These are phyloP conservation scores for Sarcomyxa edulis DNA, from an alignment of 768 basidiomycete genomes.

Conservation along the genomic window DNA sequence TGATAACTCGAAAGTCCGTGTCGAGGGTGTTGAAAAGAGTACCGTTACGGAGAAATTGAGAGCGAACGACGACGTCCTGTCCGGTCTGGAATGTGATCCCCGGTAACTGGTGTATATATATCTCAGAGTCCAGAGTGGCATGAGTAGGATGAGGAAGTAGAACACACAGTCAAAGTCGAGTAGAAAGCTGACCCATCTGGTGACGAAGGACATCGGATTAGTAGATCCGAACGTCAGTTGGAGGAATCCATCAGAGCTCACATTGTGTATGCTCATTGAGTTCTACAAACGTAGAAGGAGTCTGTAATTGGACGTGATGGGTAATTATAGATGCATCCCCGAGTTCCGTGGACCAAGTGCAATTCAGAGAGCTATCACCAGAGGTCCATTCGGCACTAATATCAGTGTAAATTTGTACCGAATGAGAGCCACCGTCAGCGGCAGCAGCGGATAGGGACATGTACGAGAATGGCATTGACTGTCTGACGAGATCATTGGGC, in stretches of 20 bases:
- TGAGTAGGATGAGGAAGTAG: neutral
- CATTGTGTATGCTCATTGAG: constrained; percentile 57
- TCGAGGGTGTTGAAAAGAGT: constrained; percentile 47
- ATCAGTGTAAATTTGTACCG: constrained; percentile 51
- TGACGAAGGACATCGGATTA: constrained; percentile 4
- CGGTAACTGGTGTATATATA: constrained; percentile 24
- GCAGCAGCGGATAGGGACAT: constrained; percentile 44
- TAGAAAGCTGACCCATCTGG: constrained; percentile 64
- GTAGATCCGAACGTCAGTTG: neutral
- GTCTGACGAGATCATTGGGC: constrained; percentile 56
- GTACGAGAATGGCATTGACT: constrained; percentile 59
- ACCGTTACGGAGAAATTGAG: constrained; percentile 56
- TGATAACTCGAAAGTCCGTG: constrained; percentile 51
- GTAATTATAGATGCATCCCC: constrained; percentile 41
- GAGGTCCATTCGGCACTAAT: constrained; percentile 42
- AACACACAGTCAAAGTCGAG: constrained; percentile 43
- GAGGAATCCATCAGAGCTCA: constrained; percentile 22
- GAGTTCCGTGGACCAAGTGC: constrained; percentile 52
- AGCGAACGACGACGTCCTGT: constrained; percentile 46
- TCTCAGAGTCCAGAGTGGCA: neutral
- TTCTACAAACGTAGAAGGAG: constrained; percentile 42
- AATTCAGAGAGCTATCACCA: constrained; percentile 39
- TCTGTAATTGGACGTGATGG: constrained; percentile 52
- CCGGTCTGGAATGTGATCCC: constrained; percentile 55
- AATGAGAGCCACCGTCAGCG: constrained; percentile 41